A percentile compares a stretch with the other conserved stretches of the same genome.
Evolutionary conservation across 805 yeast genomes (phyloP).

Genomic region (Yarrowia deformans): DNA sequence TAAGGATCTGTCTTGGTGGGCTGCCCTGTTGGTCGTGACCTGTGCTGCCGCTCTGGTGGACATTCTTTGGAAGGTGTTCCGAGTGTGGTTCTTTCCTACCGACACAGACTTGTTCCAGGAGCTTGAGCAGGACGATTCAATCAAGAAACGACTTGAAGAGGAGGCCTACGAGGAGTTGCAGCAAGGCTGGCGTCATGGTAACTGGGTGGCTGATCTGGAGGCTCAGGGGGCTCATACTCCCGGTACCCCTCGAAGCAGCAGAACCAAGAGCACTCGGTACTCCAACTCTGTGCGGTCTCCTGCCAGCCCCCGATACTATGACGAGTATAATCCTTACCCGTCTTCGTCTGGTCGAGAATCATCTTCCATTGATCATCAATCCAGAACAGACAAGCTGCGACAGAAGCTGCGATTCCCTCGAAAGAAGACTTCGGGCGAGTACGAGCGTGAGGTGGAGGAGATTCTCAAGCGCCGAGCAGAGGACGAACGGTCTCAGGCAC

Average conservation of each 20-base stretch:
- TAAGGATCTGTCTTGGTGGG: constrained; percentile 86
- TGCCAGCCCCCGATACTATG: constrained; percentile 23
- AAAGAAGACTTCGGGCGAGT: constrained; percentile 46
- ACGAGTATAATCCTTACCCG: constrained; percentile 21
- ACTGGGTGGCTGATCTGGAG: constrained; percentile 38
- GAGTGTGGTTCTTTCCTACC: constrained; percentile 64
- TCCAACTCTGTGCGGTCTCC: constrained; percentile 32
- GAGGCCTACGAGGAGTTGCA: constrained; percentile 71
- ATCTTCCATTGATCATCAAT: constrained; percentile 4
- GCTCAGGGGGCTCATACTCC: constrained; percentile 17
- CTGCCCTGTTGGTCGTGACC: constrained; percentile 63
- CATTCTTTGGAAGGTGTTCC: constrained; percentile 63
- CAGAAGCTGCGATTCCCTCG: constrained; percentile 47
- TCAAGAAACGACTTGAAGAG: constrained; percentile 74
- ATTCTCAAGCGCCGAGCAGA: constrained; percentile 52
- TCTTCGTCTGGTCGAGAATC: constrained; percentile 22
- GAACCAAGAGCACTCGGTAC: constrained; percentile 26
- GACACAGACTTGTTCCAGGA: constrained; percentile 83
- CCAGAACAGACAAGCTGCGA: constrained; percentile 41
- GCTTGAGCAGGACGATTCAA: constrained; percentile 70
- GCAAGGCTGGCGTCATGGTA: constrained; percentile 36
- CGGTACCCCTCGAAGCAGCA: constrained; percentile 38
- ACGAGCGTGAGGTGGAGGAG: constrained; percentile 51
- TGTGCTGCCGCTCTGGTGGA: constrained; percentile 73
- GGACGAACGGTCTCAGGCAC: constrained; percentile 42